Percentiles rank a stretch among this genome's conserved stretches.
phyloP scores from a whole-genome alignment of 202 grass and related monocot genomes.

The Zizania palustris region DNA sequence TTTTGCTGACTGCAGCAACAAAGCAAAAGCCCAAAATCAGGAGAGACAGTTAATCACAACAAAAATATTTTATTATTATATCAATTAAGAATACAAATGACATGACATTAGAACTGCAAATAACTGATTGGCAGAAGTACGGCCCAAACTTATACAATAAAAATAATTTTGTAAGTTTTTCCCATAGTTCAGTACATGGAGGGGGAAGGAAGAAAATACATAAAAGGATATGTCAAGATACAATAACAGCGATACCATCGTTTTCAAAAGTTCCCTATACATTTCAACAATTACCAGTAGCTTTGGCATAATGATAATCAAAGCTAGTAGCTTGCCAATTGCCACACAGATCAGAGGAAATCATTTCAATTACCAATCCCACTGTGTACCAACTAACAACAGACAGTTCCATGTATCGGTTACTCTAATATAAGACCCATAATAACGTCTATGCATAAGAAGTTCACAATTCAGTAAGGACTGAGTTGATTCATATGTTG shows the following conservation, averaged over 20 bases:
- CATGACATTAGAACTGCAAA: slow-evolving; percentile 22
- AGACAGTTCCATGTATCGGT: neutral
- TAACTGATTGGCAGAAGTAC: slow-evolving; percentile 75
- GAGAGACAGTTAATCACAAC: neutral
- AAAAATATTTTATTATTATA: slow-evolving; percentile 14
- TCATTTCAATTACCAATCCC: neutral
- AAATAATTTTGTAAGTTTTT: slow-evolving; percentile 15
- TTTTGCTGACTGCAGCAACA: slow-evolving; percentile 74
- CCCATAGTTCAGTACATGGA: neutral
- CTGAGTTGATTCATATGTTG: neutral
- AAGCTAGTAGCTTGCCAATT: neutral
- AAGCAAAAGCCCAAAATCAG: slow-evolving; percentile 20
- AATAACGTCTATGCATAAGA: no score
- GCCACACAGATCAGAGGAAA: neutral
- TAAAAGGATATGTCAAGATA: neutral
- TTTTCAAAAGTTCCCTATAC: neutral
- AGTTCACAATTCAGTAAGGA: no score
- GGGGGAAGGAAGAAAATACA: neutral
- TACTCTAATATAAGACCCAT: neutral
- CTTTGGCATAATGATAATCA: neutral
- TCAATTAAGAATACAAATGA: neutral
- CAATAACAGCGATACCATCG: neutral
- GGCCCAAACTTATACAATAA: slow-evolving; percentile 58
- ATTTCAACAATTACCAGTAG: neutral
- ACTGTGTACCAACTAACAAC: neutral